Conservation (phyloP, 768 basidiomycete species). For the Hericium erinaceus region DNA sequence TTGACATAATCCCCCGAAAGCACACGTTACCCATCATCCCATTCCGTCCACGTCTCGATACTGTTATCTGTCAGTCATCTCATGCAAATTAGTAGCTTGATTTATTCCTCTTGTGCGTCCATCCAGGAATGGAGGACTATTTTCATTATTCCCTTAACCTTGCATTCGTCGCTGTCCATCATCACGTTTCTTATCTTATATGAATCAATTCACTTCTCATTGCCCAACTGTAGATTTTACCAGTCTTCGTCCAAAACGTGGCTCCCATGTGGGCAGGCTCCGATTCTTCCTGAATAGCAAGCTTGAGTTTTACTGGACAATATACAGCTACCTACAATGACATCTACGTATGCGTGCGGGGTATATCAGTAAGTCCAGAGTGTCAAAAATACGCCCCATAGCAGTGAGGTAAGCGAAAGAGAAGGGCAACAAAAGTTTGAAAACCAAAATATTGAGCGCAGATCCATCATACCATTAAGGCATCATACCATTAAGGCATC, state of each 20-base stretch:
- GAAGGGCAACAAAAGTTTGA: neutral
- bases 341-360: neutral
- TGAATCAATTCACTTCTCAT: slow-evolving; percentile 11
- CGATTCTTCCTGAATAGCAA: neutral
- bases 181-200: slow-evolving; percentile 25
- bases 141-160: slow-evolving; percentile 19
- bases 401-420: neutral
- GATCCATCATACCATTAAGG: slow-evolving; percentile 27
- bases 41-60: slow-evolving; percentile 14
- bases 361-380: neutral
- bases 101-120: slow-evolving; percentile 23
- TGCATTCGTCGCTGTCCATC: slow-evolving; percentile 14
- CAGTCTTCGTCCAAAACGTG: neutral
- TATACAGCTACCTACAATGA: neutral
- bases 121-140: slow-evolving; percentile 11
- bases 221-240: neutral
- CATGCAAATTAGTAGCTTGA: slow-evolving; percentile 25
- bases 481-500: slow-evolving; percentile 33
- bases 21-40: slow-evolving; percentile 5
- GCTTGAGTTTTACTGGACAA: neutral
- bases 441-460: neutral
- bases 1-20: slow-evolving; percentile 10
- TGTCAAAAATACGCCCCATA: neutral
- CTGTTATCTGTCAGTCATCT: slow-evolving; percentile 19
- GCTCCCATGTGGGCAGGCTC: neutral